A percentile compares a stretch with the other conserved stretches of the same genome.
These are phyloP conservation scores for Stephania yunnanensis DNA, from an alignment of 164 flowering plant species.

Conservation along the genomic window DNA sequence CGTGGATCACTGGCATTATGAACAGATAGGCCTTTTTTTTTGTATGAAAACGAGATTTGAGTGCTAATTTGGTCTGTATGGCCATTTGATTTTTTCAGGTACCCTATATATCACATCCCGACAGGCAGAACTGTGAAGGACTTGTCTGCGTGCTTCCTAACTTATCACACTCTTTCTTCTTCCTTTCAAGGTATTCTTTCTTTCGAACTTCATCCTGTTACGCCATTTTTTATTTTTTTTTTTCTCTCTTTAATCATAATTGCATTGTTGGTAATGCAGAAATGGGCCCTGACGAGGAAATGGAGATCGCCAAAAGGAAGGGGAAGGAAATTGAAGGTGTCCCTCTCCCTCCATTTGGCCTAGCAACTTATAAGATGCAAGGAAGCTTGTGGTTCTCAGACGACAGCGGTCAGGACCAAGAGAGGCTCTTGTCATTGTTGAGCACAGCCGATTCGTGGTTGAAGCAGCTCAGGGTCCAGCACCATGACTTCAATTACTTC, in stretches of 20 bases:
- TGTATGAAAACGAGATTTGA: not conserved
- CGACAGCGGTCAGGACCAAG: slow-evolving; percentile 57
- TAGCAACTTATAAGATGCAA: slow-evolving; percentile 94
- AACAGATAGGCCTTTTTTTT: not conserved
- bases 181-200: slow-evolving; percentile 74
- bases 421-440: slow-evolving; percentile 53
- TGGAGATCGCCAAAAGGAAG: slow-evolving; percentile 27
- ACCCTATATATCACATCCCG: slow-evolving; percentile 96
- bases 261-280: slow-evolving; percentile 26
- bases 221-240: not conserved
- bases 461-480: slow-evolving; percentile 85
- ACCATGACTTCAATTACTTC: slow-evolving; percentile 91
- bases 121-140: slow-evolving; percentile 88
- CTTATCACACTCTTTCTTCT: slow-evolving; percentile 95
- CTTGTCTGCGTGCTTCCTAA: slow-evolving; percentile 85
- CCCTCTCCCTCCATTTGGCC: slow-evolving; percentile 68
- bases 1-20: too few species aligned
- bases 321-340: slow-evolving; percentile 51
- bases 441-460: slow-evolving; percentile 97
- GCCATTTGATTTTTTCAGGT: slow-evolving; percentile 39
- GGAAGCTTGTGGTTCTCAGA: slow-evolving; percentile 75
- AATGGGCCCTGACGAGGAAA: slow-evolving; percentile 45
- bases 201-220: not conserved
- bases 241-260: not conserved
- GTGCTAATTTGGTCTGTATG: not conserved